Percentiles rank a stretch among this genome's conserved stretches.
phyloP scores from a whole-genome alignment of 1,284 basidiomycete genomes.

The Ganoderma sinense region DNA sequence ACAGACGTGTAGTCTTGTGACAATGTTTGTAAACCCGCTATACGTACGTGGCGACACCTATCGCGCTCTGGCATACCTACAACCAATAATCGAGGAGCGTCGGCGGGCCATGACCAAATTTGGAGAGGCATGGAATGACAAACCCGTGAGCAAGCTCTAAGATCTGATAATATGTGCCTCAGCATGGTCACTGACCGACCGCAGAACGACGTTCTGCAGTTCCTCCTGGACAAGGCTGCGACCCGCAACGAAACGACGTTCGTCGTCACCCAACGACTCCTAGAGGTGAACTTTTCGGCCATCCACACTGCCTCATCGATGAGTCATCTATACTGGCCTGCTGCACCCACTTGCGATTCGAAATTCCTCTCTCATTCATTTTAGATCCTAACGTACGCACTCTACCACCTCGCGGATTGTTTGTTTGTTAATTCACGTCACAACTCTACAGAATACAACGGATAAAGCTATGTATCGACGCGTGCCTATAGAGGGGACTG shows the following conservation, averaged over 20 bases:
- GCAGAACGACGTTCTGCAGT: neutral
- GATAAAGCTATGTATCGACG: no score
- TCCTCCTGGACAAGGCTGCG: neutral
- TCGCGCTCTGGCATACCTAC: neutral
- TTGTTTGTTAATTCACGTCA: no score
- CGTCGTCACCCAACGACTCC: neutral
- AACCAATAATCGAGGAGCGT: neutral
- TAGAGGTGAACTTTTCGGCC: neutral
- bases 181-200: neutral
- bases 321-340: no score
- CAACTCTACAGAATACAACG: no score
- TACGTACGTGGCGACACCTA: neutral
- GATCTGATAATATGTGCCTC: no score
- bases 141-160: neutral
- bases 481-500: no score
- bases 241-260: neutral
- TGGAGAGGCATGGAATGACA: neutral
- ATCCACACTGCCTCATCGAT: conserved; percentile 1
- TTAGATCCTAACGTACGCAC: conserved; percentile 45
- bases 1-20: neutral
- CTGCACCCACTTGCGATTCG: no score
- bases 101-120: neutral
- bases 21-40: neutral
- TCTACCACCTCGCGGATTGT: conserved; percentile 53
- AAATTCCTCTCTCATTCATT: conserved; percentile 1